Conservation (phyloP, 129 eudicot species). For the Calendula officinalis region DNA sequence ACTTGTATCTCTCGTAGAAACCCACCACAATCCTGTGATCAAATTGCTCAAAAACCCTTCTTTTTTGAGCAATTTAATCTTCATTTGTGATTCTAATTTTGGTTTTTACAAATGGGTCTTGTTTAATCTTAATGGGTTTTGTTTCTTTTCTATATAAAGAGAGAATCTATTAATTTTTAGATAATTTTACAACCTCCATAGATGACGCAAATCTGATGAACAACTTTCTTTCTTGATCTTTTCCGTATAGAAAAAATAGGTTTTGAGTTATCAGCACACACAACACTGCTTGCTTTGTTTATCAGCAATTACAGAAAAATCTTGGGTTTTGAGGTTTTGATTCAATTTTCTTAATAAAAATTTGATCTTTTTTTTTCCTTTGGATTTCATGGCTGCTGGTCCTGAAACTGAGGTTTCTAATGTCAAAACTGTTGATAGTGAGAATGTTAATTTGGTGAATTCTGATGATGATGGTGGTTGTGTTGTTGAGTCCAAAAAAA, state of each 20-base stretch:
- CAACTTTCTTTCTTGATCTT: conserved; percentile 36
- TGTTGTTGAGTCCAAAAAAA: conserved; percentile 26
- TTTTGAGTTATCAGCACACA: neutral
- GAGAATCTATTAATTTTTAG: conserved; percentile 18
- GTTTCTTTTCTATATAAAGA: conserved; percentile 20
- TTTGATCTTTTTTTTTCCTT: conserved; percentile 9
- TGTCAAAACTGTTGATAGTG: conserved; percentile 36
- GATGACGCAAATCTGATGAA: neutral
- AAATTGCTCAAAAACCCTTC: conserved; percentile 36
- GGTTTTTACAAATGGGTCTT: conserved; percentile 40
- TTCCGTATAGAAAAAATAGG: conserved; percentile 20
- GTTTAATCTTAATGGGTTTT: conserved; percentile 18
- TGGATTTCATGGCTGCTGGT: conserved; percentile 68
- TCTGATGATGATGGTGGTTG: conserved; percentile 18
- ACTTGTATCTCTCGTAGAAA: conserved; percentile 47
- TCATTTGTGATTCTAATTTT: conserved; percentile 19
- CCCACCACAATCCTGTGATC: conserved; percentile 57
- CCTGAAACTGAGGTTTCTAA: conserved; percentile 40
- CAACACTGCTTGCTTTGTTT: conserved; percentile 29
- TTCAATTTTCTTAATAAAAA: conserved; percentile 29
- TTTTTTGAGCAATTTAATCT: conserved; percentile 34
- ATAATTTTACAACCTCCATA: conserved; percentile 7
- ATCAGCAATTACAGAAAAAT: conserved; percentile 10
- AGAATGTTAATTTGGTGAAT: conserved; percentile 34
- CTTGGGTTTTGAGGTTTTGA: conserved; percentile 23